These are phyloP conservation scores for Sherardia arvensis DNA, from an alignment of 257 asterid species.

Conservation along the genomic window DNA sequence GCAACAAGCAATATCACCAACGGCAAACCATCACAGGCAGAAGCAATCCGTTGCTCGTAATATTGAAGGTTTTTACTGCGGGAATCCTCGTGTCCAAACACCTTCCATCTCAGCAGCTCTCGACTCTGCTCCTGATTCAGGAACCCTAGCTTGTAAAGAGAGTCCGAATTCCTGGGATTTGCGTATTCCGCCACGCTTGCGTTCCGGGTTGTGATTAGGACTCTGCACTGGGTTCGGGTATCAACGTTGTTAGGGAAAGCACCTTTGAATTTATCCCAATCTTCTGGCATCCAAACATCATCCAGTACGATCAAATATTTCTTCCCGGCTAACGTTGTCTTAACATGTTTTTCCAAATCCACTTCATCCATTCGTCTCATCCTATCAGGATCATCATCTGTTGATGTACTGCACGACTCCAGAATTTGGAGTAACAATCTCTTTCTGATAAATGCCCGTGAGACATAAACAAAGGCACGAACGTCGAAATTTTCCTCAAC, in stretches of 20 bases:
- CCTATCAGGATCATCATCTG: too few species aligned
- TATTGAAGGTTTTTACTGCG: too few species aligned
- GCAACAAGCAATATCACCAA: slow-evolving; percentile 20
- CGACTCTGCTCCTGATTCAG: neutral
- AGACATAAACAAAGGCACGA: slow-evolving; percentile 43
- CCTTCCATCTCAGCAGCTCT: slow-evolving; percentile 8
- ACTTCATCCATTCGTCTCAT: slow-evolving; percentile 30
- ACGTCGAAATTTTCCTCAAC: slow-evolving; percentile 29
- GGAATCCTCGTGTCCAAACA: neutral
- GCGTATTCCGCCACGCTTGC: neutral
- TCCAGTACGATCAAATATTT: slow-evolving; percentile 48
- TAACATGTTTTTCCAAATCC: slow-evolving; percentile 21
- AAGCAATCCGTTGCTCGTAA: neutral
- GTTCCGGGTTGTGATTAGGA: slow-evolving; percentile 15
- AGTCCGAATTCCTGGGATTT: neutral
- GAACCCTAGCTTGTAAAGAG: neutral
- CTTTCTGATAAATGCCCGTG: slow-evolving; percentile 35
- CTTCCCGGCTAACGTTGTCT: slow-evolving; percentile 16
- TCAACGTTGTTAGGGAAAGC: slow-evolving; percentile 17
- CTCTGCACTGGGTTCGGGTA: slow-evolving; percentile 21
- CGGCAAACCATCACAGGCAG: slow-evolving; percentile 7
- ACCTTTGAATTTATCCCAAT: slow-evolving; percentile 25
- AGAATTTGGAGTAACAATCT: slow-evolving; percentile 39
- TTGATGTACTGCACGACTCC: slow-evolving; percentile 12
- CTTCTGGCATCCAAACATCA: slow-evolving; percentile 41